Percentiles rank a stretch among this genome's conserved stretches.
These are phyloP conservation scores for Schizosaccharomyces versatilis DNA, from an alignment of 1,139 yeast species.

Conservation along the genomic window DNA sequence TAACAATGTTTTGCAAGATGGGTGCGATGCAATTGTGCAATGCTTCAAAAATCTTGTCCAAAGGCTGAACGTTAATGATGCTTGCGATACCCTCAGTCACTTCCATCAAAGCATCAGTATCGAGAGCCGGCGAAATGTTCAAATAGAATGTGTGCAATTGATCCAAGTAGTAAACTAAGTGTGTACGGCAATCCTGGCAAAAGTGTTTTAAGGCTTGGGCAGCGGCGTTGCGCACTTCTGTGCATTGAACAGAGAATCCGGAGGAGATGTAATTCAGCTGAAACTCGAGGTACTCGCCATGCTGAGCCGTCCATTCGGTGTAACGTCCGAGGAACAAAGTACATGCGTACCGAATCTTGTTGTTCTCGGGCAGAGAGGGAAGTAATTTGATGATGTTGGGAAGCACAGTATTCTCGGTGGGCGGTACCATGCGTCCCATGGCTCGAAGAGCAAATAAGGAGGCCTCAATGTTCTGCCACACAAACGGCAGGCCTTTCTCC, in stretches of 20 bases:
- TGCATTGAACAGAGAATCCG: constrained; percentile 35
- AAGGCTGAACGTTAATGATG: constrained; percentile 40
- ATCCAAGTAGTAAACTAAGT: constrained; percentile 46
- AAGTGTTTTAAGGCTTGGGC: constrained; percentile 87
- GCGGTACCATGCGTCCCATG: constrained; percentile 78
- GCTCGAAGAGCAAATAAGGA: constrained; percentile 75
- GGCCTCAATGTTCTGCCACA: constrained; percentile 82
- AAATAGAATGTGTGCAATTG: constrained; percentile 59
- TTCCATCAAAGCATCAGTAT: constrained; percentile 50
- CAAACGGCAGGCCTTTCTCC: constrained; percentile 18
- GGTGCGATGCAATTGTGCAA: constrained; percentile 48
- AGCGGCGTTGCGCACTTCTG: constrained; percentile 59
- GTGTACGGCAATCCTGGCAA: constrained; percentile 68
- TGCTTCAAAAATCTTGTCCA: constrained; percentile 24
- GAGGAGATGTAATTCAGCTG: constrained; percentile 67
- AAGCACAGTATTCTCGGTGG: constrained; percentile 41
- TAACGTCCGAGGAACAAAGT: constrained; percentile 82
- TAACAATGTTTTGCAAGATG: constrained; percentile 30
- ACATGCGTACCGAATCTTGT: constrained; percentile 69
- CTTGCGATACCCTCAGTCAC: constrained; percentile 80
- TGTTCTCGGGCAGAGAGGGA: constrained; percentile 52
- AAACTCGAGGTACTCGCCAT: constrained; percentile 59
- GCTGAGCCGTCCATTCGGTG: constrained; percentile 81
- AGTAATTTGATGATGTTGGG: constrained; percentile 59
- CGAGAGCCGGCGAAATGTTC: constrained; percentile 34